Evolutionary conservation across 106 monocot species (phyloP).

Genomic region (Amphibolis antarctica): DNA sequence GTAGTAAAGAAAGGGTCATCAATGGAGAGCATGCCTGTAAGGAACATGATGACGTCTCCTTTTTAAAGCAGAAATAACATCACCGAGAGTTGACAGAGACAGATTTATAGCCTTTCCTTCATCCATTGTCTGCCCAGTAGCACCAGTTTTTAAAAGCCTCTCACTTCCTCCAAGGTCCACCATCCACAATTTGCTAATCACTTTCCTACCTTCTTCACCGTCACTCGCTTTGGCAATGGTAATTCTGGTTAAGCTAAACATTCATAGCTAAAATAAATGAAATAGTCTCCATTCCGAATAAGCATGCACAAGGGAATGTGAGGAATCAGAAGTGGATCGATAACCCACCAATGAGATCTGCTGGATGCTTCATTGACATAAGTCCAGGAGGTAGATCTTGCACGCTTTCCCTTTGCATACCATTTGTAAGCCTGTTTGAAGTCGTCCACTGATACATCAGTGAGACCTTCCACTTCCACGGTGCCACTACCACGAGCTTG

Average conservation of each 20-base stretch:
- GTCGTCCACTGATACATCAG: conserved; percentile 27
- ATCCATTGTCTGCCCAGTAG: conserved; percentile 62
- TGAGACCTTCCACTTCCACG: conserved; percentile 66
- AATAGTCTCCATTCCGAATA: conserved; percentile 25
- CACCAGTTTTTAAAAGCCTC: conserved; percentile 70
- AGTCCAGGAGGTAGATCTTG: conserved; percentile 73
- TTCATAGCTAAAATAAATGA: conserved; percentile 50
- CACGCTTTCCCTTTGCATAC: conserved; percentile 45
- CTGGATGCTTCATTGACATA: conserved; percentile 76
- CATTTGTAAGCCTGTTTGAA: conserved; percentile 40
- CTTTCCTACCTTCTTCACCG: neutral
- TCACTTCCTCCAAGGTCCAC: conserved; percentile 89
- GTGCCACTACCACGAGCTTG: conserved; percentile 29
- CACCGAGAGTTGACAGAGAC: conserved; percentile 70
- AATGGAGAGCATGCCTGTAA: conserved; percentile 29
- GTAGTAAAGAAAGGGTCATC: neutral
- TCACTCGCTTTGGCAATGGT: conserved; percentile 23
- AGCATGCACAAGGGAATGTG: neutral
- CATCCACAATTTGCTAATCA: conserved; percentile 61
- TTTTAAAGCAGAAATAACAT: conserved; percentile 65
- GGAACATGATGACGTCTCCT: conserved; percentile 57
- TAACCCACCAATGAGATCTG: conserved; percentile 78
- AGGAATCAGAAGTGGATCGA: conserved; percentile 4
- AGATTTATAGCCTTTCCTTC: conserved; percentile 92
- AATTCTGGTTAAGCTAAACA: conserved; percentile 86